Evolutionary conservation across 495 filamentous ascomycete genomes (phyloP).

Genomic region (Antarctomyces pellizariae): DNA sequence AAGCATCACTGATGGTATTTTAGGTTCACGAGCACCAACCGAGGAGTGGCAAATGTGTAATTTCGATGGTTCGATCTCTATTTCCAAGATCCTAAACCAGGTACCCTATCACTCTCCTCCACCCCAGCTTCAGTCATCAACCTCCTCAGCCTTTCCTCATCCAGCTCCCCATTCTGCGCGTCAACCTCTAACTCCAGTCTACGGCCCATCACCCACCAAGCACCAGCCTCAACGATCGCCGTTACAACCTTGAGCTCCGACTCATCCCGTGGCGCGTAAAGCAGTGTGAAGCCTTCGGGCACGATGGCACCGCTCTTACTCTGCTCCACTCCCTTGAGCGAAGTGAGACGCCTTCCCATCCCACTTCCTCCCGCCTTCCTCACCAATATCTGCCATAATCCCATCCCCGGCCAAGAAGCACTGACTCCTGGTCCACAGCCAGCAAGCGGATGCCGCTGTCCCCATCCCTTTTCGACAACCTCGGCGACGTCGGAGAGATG

Average conservation of each 20-base stretch:
- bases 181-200: conserved; percentile 8
- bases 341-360: no score
- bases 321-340: neutral
- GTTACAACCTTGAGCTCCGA: conserved; percentile 43
- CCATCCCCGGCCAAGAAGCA: neutral
- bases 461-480: conserved; percentile 64
- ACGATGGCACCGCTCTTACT: conserved; percentile 20
- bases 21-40: no score
- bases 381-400: conserved; percentile 12
- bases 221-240: conserved; percentile 46
- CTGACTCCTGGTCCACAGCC: conserved; percentile 22
- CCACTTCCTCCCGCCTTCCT: no score
- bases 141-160: no score
- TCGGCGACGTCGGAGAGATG: conserved; percentile 57
- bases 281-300: conserved; percentile 48
- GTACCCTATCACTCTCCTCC: no score
- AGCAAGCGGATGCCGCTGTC: conserved; percentile 67
- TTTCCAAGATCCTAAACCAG: no score
- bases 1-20: no score
- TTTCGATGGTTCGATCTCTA: no score
- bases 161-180: no score
- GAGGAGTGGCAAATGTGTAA: no score
- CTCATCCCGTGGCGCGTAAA: conserved; percentile 59
- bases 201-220: conserved; percentile 31
- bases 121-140: no score